phyloP scores from a whole-genome alignment of 495 filamentous ascomycete genomes.

The Aspergillus saccharolyticus region DNA sequence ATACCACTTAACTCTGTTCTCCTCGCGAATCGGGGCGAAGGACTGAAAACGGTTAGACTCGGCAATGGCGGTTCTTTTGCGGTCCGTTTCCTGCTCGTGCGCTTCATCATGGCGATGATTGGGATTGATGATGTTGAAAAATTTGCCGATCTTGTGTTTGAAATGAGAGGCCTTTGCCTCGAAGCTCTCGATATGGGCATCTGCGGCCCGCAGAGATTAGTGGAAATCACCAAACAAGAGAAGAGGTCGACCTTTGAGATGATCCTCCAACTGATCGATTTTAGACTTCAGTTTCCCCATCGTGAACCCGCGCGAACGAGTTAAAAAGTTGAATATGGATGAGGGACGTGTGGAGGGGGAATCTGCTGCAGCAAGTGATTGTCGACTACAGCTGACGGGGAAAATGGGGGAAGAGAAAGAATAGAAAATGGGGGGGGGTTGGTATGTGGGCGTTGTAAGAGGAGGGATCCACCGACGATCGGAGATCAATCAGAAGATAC shows the following conservation, averaged over 20 bases:
- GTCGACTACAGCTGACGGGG: background rate
- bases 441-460: too few species aligned
- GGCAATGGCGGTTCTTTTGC: slow-evolving; percentile 65
- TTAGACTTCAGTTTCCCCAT: slow-evolving; percentile 35
- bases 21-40: slow-evolving; percentile 78
- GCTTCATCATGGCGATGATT: slow-evolving; percentile 94
- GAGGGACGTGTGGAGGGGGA: background rate
- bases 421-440: background rate
- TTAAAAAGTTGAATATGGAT: background rate
- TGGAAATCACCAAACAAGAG: background rate
- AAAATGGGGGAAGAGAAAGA: too few species aligned
- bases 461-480: background rate
- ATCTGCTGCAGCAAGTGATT: background rate
- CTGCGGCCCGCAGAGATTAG: slow-evolving; percentile 24
- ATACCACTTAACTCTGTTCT: slow-evolving; percentile 94
- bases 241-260: slow-evolving; percentile 27
- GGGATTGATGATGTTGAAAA: slow-evolving; percentile 71
- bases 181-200: slow-evolving; percentile 30
- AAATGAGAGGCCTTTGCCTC: slow-evolving; percentile 45
- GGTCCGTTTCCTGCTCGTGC: slow-evolving; percentile 80
- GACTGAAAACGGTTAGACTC: slow-evolving; percentile 79
- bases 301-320: slow-evolving; percentile 3
- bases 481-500: background rate
- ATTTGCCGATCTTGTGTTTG: slow-evolving; percentile 64
- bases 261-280: slow-evolving; percentile 28